These are phyloP conservation scores for Escovopsis weberi DNA, from an alignment of 2,329 filamentous ascomycete species.

Conservation along the genomic window DNA sequence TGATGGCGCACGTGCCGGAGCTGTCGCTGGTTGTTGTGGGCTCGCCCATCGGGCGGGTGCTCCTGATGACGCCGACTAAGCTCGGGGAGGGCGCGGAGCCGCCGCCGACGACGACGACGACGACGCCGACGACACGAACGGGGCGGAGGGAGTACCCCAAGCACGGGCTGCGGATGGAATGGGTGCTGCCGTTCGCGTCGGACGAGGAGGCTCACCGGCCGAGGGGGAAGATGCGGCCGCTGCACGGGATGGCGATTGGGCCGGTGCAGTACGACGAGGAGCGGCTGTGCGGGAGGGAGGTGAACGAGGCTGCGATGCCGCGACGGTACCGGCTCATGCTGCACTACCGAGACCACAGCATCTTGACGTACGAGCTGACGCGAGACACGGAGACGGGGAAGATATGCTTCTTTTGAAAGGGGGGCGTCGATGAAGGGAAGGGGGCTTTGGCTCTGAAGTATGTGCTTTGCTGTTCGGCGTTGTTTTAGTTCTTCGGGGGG, in stretches of 20 bases:
- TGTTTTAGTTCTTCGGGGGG: neutral
- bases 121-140: constrained; percentile 8
- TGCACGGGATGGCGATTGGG: constrained; percentile 54
- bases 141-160: constrained; percentile 14
- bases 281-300: constrained; percentile 10
- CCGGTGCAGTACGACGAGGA: constrained; percentile 38
- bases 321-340: constrained; percentile 53
- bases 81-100: constrained; percentile 9
- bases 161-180: constrained; percentile 38
- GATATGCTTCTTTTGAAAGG: constrained; percentile 20
- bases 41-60: constrained; percentile 50
- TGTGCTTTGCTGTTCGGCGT: neutral
- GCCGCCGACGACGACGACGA: constrained; percentile 4
- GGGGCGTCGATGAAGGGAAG: neutral
- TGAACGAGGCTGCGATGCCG: constrained; percentile 13
- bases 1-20: constrained; percentile 51
- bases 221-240: constrained; percentile 25
- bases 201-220: constrained; percentile 31
- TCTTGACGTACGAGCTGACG: constrained; percentile 54
- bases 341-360: constrained; percentile 55
- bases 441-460: neutral
- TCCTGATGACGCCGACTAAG: constrained; percentile 42
- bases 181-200: constrained; percentile 30
- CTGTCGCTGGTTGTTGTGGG: constrained; percentile 55
- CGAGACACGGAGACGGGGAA: constrained; percentile 24